These are phyloP conservation scores for Esteya vermicola DNA, from an alignment of 2,329 filamentous ascomycete species.

Conservation along the genomic window DNA sequence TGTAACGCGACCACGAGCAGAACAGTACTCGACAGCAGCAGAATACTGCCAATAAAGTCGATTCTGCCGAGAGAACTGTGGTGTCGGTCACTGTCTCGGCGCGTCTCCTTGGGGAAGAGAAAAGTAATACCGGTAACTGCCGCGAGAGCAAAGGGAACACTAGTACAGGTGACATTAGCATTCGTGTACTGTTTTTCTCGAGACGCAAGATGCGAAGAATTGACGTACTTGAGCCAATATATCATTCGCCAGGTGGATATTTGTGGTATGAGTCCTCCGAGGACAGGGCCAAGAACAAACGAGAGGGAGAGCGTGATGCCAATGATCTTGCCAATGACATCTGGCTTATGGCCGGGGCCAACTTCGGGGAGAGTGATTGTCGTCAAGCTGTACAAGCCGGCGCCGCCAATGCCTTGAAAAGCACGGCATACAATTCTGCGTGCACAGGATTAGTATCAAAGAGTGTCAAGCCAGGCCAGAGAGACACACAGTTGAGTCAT, in stretches of 20 bases:
- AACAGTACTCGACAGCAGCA: conserved; percentile 36
- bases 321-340: conserved; percentile 38
- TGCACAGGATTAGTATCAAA: background rate
- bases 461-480: background rate
- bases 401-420: conserved; percentile 46
- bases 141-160: conserved; percentile 10
- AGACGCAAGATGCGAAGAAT: background rate
- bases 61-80: conserved; percentile 6
- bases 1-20: conserved; percentile 42
- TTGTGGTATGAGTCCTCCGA: conserved; percentile 42
- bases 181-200: background rate
- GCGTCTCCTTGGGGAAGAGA: conserved; percentile 15
- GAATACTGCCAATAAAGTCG: conserved; percentile 16
- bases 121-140: conserved; percentile 31
- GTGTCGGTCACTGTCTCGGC: background rate
- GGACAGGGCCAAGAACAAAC: conserved; percentile 42
- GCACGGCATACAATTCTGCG: conserved; percentile 41
- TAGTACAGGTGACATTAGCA: background rate
- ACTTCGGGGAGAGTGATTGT: conserved; percentile 44
- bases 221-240: conserved; percentile 43
- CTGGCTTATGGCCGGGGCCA: conserved; percentile 35
- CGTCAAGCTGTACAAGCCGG: conserved; percentile 45
- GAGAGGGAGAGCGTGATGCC: conserved; percentile 41
- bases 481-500: conserved; percentile 15
- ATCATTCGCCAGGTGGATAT: conserved; percentile 42